Evolutionary conservation across 2,329 filamentous ascomycete genomes (phyloP).

Genomic region (Leptographium lundbergii): DNA sequence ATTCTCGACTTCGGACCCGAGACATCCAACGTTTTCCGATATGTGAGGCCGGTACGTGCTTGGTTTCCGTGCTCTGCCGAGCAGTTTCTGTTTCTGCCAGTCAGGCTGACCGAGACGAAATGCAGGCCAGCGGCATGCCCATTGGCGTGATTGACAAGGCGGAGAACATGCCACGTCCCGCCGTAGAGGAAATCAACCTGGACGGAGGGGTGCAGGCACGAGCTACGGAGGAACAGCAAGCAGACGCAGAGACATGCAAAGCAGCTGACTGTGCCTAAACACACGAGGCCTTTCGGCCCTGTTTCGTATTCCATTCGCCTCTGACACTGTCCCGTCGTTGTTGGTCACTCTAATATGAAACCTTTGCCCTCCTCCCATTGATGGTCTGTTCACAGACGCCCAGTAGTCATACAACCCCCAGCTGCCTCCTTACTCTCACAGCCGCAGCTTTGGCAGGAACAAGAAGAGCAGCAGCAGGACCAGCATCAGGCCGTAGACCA

Average conservation of each 20-base stretch:
- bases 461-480: slow-evolving; percentile 68
- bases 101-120: neutral
- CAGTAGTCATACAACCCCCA: neutral
- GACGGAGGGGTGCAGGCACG: neutral
- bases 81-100: neutral
- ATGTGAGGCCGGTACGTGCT: slow-evolving; percentile 24
- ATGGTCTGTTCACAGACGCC: neutral
- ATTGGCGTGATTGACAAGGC: slow-evolving; percentile 14
- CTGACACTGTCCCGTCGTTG: neutral
- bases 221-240: neutral
- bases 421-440: slow-evolving; percentile 36
- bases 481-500: slow-evolving; percentile 76
- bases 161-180: slow-evolving; percentile 1
- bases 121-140: slow-evolving; percentile 16
- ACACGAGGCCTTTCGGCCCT: too few species aligned
- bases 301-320: too few species aligned
- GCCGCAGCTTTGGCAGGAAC: slow-evolving; percentile 75
- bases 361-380: neutral
- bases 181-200: neutral
- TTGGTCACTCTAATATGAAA: neutral
- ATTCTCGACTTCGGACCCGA: neutral
- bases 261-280: too few species aligned
- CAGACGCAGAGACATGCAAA: neutral
- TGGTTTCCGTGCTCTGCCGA: too few species aligned
- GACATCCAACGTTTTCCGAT: neutral